Percentiles rank a stretch among this genome's conserved stretches.
Evolutionary conservation across 768 basidiomycete species (phyloP).

Genomic region (Coprinellus micaceus): DNA sequence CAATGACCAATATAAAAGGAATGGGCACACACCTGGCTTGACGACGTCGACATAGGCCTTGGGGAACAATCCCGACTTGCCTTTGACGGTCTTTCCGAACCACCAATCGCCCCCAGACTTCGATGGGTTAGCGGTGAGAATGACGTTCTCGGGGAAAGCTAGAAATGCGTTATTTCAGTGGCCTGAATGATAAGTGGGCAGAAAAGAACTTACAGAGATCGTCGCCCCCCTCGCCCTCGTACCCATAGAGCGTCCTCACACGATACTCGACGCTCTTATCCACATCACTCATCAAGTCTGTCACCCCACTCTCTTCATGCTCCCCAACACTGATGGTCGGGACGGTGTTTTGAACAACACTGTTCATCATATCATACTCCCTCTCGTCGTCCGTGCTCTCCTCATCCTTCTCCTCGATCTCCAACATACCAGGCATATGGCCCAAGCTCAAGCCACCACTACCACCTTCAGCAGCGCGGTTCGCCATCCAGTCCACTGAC

Average conservation of each 20-base stretch:
- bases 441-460: conserved; percentile 26
- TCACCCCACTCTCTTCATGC: conserved; percentile 36
- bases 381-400: conserved; percentile 21
- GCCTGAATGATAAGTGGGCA: neutral
- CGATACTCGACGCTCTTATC: conserved; percentile 69
- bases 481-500: conserved; percentile 89
- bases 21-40: conserved; percentile 51
- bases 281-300: conserved; percentile 67
- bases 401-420: conserved; percentile 61
- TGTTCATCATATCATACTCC: conserved; percentile 12
- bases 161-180: conserved; percentile 6
- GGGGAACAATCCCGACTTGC: conserved; percentile 85
- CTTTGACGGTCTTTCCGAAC: conserved; percentile 71
- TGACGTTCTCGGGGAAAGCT: conserved; percentile 80
- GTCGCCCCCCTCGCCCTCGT: conserved; percentile 81
- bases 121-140: conserved; percentile 80
- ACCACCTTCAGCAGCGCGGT: conserved; percentile 78
- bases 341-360: neutral
- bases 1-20: neutral
- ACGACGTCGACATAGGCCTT: conserved; percentile 80
- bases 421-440: conserved; percentile 40
- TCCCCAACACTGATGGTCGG: neutral
- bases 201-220: conserved; percentile 67
- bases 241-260: conserved; percentile 79
- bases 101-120: conserved; percentile 90